A percentile compares a stretch with the other conserved stretches of the same genome.
Evolutionary conservation across 129 eudicot species (phyloP).

Genomic region (Flaveria robusta): DNA sequence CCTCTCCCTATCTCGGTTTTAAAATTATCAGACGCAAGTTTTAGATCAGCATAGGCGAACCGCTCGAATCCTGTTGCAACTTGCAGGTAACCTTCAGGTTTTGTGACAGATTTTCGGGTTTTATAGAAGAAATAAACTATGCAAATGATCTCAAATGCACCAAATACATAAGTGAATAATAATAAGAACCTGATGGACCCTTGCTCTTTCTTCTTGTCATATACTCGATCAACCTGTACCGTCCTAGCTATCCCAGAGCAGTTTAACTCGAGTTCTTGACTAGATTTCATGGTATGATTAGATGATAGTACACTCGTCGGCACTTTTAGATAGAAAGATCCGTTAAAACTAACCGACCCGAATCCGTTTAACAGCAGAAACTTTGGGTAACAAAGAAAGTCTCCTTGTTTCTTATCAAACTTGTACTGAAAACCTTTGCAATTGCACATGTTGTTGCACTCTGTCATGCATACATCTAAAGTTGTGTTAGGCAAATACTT

Average conservation of each 20-base stretch:
- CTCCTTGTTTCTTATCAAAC: constrained; percentile 19
- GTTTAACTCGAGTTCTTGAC: constrained; percentile 13
- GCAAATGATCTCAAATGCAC: constrained; percentile 42
- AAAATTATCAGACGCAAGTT: constrained; percentile 41
- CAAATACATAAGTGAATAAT: constrained; percentile 42
- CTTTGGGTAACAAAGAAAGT: constrained; percentile 48
- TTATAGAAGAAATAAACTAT: constrained; percentile 24
- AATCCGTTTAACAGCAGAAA: constrained; percentile 46
- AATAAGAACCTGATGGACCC: constrained; percentile 34
- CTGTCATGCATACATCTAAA: constrained; percentile 33
- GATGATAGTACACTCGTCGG: constrained; percentile 25
- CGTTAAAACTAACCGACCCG: constrained; percentile 20
- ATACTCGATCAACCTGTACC: constrained; percentile 28
- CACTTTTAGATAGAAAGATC: constrained; percentile 38
- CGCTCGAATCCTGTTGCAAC: constrained; percentile 46
- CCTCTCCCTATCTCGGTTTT: constrained; percentile 53
- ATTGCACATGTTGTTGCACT: constrained; percentile 32
- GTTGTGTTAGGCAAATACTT: constrained; percentile 32
- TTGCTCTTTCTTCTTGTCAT: constrained; percentile 25
- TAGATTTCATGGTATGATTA: not conserved
- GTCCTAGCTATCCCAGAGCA: constrained; percentile 6
- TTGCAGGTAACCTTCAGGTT: constrained; percentile 32
- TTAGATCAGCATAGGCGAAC: constrained; percentile 43
- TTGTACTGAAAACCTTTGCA: constrained; percentile 55
- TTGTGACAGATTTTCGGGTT: constrained; percentile 14